These are phyloP conservation scores for Pleurotus djamor DNA, from an alignment of 768 basidiomycete genomes.

Conservation along the genomic window DNA sequence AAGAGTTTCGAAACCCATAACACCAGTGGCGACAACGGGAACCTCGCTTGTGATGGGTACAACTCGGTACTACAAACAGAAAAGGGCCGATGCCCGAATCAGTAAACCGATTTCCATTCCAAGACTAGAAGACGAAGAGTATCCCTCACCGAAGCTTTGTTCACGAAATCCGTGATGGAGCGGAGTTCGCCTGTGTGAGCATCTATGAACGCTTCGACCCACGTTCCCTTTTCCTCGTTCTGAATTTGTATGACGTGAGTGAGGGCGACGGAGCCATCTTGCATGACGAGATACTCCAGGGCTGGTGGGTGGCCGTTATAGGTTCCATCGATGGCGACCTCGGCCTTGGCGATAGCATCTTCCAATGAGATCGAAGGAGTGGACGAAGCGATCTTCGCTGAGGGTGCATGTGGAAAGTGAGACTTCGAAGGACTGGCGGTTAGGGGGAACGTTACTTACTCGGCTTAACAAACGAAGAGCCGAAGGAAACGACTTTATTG, in stretches of 20 bases:
- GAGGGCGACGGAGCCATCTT: constrained; percentile 34
- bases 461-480: constrained; percentile 44
- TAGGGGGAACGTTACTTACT: constrained; percentile 20
- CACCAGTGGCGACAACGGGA: constrained; percentile 12
- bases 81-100: neutral
- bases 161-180: constrained; percentile 50
- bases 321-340: constrained; percentile 32
- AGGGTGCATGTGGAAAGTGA: neutral
- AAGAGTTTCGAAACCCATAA: constrained; percentile 48
- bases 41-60: constrained; percentile 50
- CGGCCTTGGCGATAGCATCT: constrained; percentile 33
- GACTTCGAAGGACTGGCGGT: neutral
- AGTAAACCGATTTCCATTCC: neutral
- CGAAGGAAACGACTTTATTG: constrained; percentile 39
- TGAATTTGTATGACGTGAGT: constrained; percentile 35
- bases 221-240: constrained; percentile 33
- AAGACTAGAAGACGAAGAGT: neutral
- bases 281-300: constrained; percentile 37
- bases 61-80: constrained; percentile 35
- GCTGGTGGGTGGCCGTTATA: constrained; percentile 36
- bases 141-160: constrained; percentile 33
- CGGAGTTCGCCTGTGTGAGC: constrained; percentile 49
- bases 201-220: constrained; percentile 60
- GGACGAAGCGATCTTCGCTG: constrained; percentile 28
- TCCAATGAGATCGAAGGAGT: constrained; percentile 31